A percentile compares a stretch with the other conserved stretches of the same genome.
phyloP scores from a whole-genome alignment of 768 basidiomycete species.

The Rhodotorula taiwanensis region DNA sequence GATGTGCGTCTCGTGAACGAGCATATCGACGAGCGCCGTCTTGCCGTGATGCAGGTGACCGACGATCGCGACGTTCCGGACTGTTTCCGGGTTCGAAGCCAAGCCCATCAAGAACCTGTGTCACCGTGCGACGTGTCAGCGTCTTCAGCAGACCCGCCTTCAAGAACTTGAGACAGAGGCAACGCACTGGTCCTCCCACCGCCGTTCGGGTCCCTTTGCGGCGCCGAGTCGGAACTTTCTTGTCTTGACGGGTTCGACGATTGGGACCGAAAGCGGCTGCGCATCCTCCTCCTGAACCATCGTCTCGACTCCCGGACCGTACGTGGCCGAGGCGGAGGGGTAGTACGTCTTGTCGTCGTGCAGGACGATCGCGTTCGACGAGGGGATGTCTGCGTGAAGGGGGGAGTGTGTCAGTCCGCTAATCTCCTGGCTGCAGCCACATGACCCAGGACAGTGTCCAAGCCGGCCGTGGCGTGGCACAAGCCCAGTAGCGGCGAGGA shows the following conservation, averaged over 20 bases:
- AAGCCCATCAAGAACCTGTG: constrained; percentile 82
- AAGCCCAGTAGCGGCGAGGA: background rate
- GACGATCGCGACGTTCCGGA: constrained; percentile 90
- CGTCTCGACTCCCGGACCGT: constrained; percentile 89
- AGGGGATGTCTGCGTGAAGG: constrained; percentile 53
- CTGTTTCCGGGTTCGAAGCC: constrained; percentile 84
- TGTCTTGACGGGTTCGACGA: constrained; percentile 89
- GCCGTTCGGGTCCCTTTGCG: constrained; percentile 72
- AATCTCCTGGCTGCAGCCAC: background rate
- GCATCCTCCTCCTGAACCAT: constrained; percentile 97
- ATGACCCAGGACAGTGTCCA: too few species aligned
- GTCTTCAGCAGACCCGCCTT: background rate
- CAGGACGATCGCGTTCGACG: constrained; percentile 62
- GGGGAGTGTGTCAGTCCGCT: constrained; percentile 3
- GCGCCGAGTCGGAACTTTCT: constrained; percentile 92
- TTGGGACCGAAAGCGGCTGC: constrained; percentile 88
- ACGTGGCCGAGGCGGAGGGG: constrained; percentile 81
- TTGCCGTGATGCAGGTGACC: constrained; percentile 98
- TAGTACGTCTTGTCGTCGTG: constrained; percentile 99
- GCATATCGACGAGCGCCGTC: constrained; percentile 93
- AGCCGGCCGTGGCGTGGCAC: too few species aligned
- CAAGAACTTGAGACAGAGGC: background rate
- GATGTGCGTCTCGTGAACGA: constrained; percentile 93
- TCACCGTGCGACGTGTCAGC: constrained; percentile 3
- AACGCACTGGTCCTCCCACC: constrained; percentile 91